Base-by-base conservation (phyloP, 106 monocot species). In the Phalaenopsis equestris region DNA sequence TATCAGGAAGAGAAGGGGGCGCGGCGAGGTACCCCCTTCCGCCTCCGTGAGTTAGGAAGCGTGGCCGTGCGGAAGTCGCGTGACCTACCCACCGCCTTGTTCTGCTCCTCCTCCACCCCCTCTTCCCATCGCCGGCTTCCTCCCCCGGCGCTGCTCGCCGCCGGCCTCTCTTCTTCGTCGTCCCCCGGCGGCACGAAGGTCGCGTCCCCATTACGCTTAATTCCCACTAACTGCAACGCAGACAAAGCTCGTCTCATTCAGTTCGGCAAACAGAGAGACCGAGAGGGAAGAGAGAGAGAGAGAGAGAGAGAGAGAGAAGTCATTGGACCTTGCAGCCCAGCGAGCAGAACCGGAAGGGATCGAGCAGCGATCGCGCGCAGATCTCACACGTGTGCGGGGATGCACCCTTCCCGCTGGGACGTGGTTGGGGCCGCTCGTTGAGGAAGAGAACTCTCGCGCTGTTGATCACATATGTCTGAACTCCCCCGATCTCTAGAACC, bases 381-480 rank as follows among this genome's bases (percentile, higher is more conserved):
- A 91, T 88, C 89, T 96, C 93, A 79, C 95, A 96, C 36, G 77
- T 67, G 88, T 89, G 87, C 1, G 88, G 79, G 6, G 84, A 86
- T 9, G 88, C 78, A 68, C 42, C 82, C 41, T 78, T 78, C 47
- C 48, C 78, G 48, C 19, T 45, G 2, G 78, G 80, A 75, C 88
- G 88, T 23, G 91, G 94, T 86, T 94, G 94, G 0, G 94, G 94
- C 3, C 94, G 86, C 86, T 91, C 90, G 88, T 94, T 94, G 79
- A 94, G 90, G 84, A 94, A 94, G 56, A 94, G 76, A 6, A 94
- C 94, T 2, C 88, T 75, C 2, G 95, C 93, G 84, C 95, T 96
- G 88, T 96, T 96, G 84, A 96, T 96, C 67, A 96, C 95, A 79
- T 96, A 96, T 10, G 93, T 95, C 90, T 95, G 95, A 48, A 95